phyloP scores from a whole-genome alignment of 1,284 basidiomycete species.

The Cystobasidium sp. region DNA sequence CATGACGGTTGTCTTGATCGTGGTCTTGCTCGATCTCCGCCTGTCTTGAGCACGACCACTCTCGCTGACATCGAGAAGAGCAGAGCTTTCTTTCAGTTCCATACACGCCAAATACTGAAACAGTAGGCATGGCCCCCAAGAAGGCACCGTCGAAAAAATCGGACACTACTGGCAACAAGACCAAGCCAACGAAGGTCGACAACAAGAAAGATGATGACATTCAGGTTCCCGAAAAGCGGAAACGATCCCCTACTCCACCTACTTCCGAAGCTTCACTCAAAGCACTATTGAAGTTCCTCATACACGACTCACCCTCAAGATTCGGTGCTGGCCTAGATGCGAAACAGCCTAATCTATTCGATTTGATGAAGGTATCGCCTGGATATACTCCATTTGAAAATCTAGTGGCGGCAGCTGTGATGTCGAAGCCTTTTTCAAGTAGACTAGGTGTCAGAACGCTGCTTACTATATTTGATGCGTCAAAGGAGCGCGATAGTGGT shows the following conservation, averaged over 20 bases:
- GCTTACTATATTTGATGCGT: slow-evolving; percentile 25
- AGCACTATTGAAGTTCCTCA: slow-evolving; percentile 19
- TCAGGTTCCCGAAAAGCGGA: slow-evolving; percentile 17
- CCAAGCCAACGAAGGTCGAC: not conserved
- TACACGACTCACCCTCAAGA: slow-evolving; percentile 15
- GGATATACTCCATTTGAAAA: slow-evolving; percentile 33
- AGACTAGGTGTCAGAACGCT: slow-evolving; percentile 26
- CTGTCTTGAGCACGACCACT: not conserved
- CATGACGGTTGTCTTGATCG: no score
- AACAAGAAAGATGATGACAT: not conserved
- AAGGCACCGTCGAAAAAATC: not conserved
- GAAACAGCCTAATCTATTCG: slow-evolving; percentile 40
- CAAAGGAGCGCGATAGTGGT: not conserved
- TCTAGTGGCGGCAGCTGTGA: slow-evolving; percentile 23
- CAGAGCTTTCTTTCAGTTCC: not conserved
- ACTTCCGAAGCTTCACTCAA: slow-evolving; percentile 18
- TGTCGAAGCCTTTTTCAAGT: slow-evolving; percentile 39
- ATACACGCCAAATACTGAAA: not conserved
- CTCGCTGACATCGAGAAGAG: not conserved
- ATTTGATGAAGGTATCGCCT: slow-evolving; percentile 25
- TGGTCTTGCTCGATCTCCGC: no score
- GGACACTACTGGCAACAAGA: not conserved
- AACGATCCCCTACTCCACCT: slow-evolving; percentile 19
- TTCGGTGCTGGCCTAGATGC: slow-evolving; percentile 19
- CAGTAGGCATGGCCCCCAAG: not conserved